phyloP scores from a whole-genome alignment of 2,329 filamentous ascomycete genomes.

The Aurifilum marmelostoma region DNA sequence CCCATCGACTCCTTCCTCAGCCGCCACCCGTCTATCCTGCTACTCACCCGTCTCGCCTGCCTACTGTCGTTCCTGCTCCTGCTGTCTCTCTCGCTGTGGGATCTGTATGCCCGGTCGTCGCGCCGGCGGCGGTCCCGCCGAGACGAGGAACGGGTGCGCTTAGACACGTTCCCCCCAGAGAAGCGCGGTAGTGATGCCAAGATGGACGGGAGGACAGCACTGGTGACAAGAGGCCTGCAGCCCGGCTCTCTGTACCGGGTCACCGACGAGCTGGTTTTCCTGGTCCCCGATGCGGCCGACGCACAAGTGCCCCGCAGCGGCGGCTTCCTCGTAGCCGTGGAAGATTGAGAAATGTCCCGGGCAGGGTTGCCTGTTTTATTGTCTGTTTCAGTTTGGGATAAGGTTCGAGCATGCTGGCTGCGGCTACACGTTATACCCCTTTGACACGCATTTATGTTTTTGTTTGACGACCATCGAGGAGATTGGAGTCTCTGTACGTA shows the following conservation, averaged over 20 bases:
- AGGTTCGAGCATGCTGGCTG: not conserved
- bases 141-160: not conserved
- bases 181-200: not conserved
- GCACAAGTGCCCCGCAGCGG: not conserved
- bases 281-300: not conserved
- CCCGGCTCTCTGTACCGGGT: constrained; percentile 1
- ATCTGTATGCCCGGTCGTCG: not conserved
- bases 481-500: not conserved
- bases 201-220: not conserved
- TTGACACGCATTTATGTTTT: not conserved
- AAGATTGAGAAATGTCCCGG: not conserved
- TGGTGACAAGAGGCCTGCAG: not conserved
- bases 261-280: not conserved
- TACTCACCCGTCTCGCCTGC: not conserved
- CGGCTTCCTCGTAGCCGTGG: not conserved
- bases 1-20: not conserved
- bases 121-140: not conserved
- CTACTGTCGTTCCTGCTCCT: constrained; percentile 2
- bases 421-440: not conserved
- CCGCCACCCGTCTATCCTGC: not conserved
- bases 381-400: not conserved
- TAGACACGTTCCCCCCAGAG: not conserved
- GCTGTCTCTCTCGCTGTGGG: not conserved
- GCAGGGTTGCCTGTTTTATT: not conserved
- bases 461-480: not conserved